A percentile compares a stretch with the other conserved stretches of the same genome.
Conservation (phyloP, 2,329 filamentous ascomycete species). For the Clarireedia paspali region DNA sequence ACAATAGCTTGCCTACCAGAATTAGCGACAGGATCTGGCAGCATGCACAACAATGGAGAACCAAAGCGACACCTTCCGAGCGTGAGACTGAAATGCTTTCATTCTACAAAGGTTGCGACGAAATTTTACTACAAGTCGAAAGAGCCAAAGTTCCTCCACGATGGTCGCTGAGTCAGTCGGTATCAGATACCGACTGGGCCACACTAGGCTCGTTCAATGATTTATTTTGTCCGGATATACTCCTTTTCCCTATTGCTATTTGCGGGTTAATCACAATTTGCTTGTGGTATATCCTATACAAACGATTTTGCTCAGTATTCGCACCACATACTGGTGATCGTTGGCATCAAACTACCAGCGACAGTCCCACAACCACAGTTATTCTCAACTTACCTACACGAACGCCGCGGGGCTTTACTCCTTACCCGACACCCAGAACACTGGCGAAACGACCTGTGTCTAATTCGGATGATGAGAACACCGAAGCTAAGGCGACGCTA, state of each 20-base stretch:
- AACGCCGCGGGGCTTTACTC: too few species aligned
- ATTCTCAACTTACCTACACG: too few species aligned
- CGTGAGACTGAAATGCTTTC: not conserved
- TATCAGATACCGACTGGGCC: not conserved
- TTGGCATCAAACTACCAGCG: too few species aligned
- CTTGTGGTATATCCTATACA: too few species aligned
- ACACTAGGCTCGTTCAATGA: not conserved
- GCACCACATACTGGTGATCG: too few species aligned
- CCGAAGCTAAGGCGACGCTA: not conserved
- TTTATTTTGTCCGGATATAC: slow-evolving; percentile 4
- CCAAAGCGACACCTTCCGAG: not conserved
- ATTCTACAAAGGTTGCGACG: not conserved
- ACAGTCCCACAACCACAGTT: too few species aligned
- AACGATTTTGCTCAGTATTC: too few species aligned
- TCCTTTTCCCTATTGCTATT: not conserved
- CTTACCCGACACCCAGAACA: too few species aligned
- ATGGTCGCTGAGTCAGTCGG: not conserved
- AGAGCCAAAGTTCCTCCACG: not conserved
- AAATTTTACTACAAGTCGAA: not conserved
- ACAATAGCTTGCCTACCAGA: not conserved
- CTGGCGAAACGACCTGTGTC: too few species aligned
- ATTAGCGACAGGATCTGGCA: slow-evolving; percentile 3
- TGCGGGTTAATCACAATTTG: not conserved
- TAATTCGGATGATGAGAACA: not conserved
- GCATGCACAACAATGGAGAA: not conserved